Base-by-base conservation (phyloP, 1,139 yeast species). In the Yamadazyma taylorii region DNA sequence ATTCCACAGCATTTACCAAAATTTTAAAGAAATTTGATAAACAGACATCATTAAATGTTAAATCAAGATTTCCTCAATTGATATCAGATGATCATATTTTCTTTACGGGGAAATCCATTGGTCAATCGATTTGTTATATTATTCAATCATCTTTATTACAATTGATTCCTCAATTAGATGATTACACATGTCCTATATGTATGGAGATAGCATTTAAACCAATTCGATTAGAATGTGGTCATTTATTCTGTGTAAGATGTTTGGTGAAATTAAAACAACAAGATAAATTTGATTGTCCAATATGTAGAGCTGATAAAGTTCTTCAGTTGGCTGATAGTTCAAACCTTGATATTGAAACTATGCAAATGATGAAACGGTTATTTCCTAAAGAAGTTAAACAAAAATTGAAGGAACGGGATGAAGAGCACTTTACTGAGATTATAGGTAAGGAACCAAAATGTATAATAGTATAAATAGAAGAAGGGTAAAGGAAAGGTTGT, bases 21-120 rank as follows among this genome's bases (percentile, higher is more conserved):
- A 84, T 84, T 43, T 62, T 83, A 49, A 84, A 84, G 53, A 84
- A 84, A 53, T 84, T 84, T 50, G 89, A 84, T 50, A 84, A 84
- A 55, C 83, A 78, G 48, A 84, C 92, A 0, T 66, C 79, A 3
- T 60, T 84, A 25, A 71, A 75, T 21, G 69, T 81, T 2, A 68
- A 74, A 31, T 41, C 58, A 11, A 56, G 64, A 31, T 73, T 79
- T 40, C 81, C 81, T 0, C 62, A 66, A 52, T 51, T 73, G 26
- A 60, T 77, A 11, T 61, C 69, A 8, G 55, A 64, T 24, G 73
- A 74, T 38, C 77, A 79, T 37, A 61, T 74, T 34, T 64, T 69
- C 46, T 60, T 70, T 41, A 60, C 60, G 7, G 75, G 77, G 26
- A 64, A 68, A 6, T 75, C 83, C 2, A 58, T 81, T 26, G 77